A percentile compares a stretch with the other conserved stretches of the same genome.
Evolutionary conservation across 805 yeast species (phyloP).

Genomic region (Pichia exigua): DNA sequence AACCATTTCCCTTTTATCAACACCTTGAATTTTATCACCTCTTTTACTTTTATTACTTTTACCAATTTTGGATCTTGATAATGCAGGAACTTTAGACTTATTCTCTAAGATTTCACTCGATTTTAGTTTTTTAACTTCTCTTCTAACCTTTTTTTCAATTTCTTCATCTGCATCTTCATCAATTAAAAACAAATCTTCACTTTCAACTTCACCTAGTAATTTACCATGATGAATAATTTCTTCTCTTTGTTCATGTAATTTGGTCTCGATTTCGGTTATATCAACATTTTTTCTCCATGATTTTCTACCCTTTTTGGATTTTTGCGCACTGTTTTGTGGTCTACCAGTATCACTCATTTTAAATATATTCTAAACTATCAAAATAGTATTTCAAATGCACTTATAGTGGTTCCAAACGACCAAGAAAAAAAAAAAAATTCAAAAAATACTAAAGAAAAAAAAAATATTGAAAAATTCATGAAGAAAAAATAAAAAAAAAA

Average conservation of each 20-base stretch:
- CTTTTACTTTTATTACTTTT: conserved; percentile 24
- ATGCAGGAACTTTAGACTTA: conserved; percentile 70
- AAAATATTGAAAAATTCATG: not conserved
- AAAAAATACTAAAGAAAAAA: not conserved
- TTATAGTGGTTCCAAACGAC: too few species aligned
- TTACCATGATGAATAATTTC: conserved; percentile 45
- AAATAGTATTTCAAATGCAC: too few species aligned
- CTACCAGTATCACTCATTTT: conserved; percentile 33
- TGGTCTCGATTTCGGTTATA: conserved; percentile 65
- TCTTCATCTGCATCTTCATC: conserved; percentile 60
- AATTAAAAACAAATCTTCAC: conserved; percentile 47
- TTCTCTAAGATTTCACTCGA: conserved; percentile 58
- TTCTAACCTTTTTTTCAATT: conserved; percentile 31
- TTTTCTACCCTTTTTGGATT: conserved; percentile 86
- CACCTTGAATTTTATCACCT: conserved; percentile 41
- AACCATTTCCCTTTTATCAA: conserved; percentile 53
- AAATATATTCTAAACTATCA: too few species aligned
- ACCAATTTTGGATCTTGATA: conserved; percentile 34
- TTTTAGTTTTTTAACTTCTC: conserved; percentile 31
- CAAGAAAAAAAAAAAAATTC: too few species aligned
- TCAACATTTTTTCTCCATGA: conserved; percentile 93
- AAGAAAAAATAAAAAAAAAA: too few species aligned
- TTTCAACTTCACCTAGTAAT: conserved; percentile 31
- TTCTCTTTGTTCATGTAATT: conserved; percentile 63
- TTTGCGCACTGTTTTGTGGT: conserved; percentile 54